A percentile compares a stretch with the other conserved stretches of the same genome.
Evolutionary conservation across 164 flowering plant genomes (phyloP).

Genomic region (Sedum album): DNA sequence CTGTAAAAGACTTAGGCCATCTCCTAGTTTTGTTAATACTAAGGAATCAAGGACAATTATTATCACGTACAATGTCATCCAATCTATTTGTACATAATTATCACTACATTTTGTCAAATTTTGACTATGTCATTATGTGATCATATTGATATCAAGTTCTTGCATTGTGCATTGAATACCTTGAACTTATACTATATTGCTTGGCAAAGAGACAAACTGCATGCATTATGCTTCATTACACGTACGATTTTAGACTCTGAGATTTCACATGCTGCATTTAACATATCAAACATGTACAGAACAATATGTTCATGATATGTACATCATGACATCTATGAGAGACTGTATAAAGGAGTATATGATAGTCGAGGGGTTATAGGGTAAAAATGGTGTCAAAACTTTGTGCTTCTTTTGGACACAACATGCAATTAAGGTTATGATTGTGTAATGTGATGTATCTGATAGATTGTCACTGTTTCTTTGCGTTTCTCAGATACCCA

Average conservation of each 20-base stretch:
- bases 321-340: neutral
- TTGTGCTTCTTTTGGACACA: neutral
- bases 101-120: neutral
- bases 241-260: neutral
- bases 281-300: neutral
- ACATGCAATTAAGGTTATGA: neutral
- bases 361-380: neutral
- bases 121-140: neutral
- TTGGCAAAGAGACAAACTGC: neutral
- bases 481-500: slow-evolving; percentile 64
- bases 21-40: neutral
- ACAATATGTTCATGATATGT: slow-evolving; percentile 5
- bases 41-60: neutral
- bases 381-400: neutral
- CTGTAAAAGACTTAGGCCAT: neutral
- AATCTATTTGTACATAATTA: neutral
- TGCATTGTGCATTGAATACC: neutral
- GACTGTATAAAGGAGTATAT: neutral
- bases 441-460: neutral
- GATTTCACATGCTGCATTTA: slow-evolving; percentile 2
- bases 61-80: neutral
- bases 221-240: neutral
- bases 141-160: neutral
- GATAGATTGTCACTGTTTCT: slow-evolving; percentile 30
- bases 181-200: neutral